Evolutionary conservation across 2,329 filamentous ascomycete species (phyloP), one percentile per base, ranked within the genome.

Genomic region (Neocucurbitaria cava): DNA sequence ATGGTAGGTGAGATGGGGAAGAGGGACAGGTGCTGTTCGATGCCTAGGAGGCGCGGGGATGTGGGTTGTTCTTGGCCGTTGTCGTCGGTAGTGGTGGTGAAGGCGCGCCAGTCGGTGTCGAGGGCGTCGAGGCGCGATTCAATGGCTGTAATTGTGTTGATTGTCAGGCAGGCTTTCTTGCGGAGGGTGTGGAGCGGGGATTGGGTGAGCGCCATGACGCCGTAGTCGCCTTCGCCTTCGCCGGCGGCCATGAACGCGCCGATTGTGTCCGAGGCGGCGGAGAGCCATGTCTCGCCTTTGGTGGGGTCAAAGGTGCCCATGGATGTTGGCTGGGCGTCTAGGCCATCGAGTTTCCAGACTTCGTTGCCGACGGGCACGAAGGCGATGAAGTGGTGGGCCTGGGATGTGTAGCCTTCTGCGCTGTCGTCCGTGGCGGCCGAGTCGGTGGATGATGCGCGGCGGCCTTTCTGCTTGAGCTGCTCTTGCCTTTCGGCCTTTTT

Each of bases 311-410:
- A 77, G 43, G 73, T 63, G 20, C 76, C 78, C 51, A 92, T 79
- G 51, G 81, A 83, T 30, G 86, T 83, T 3, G 92, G 94, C 59
- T 87, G 85, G 38, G 80, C 80, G 71, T 93, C 87, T 20, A 97
- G 79, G 4, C 94, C 94, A 74, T 98, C 94, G 5, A 98, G 85
- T 72, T 93, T 91, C 92, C 92, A 97, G 13, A 96, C 84, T 51
- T 85, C 80, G 2, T 85, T 87, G n/a, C 84, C 81, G 13, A 87
- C 84, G 2, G 91, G 91, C 26, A 97, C 87, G 69, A 94, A 96
- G 6, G 92, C 93, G 59, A 96, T 89, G 74, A 95, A 98, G 71
- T 98, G 94, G 69, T 89, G 95, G 0, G 85, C 87, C 11, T 84
- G 82, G n/a, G 90, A 85, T 0, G 82, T 77, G 6, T 83, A 78